Conservation (phyloP, 2,329 filamentous ascomycete genomes). For the Verticillium klebahnii region DNA sequence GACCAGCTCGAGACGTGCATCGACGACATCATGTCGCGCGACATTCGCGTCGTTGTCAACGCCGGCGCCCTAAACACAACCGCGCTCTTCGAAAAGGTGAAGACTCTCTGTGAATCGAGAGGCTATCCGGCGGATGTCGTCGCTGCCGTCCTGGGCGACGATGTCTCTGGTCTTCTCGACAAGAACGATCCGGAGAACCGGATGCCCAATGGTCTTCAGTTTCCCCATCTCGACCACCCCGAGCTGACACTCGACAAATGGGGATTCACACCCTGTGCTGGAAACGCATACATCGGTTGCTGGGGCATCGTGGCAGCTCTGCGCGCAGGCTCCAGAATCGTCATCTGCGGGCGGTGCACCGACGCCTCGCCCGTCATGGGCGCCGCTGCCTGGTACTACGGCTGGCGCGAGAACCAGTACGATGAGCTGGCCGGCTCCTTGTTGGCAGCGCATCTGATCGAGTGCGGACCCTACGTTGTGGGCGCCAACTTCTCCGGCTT, state of each 20-base stretch:
- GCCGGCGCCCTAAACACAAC: slow-evolving; percentile 32
- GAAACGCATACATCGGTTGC: slow-evolving; percentile 47
- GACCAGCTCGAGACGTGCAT: slow-evolving; percentile 29
- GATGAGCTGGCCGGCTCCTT: slow-evolving; percentile 40
- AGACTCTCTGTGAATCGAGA: slow-evolving; percentile 19
- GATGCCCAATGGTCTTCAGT: slow-evolving; percentile 6
- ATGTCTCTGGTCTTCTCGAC: slow-evolving; percentile 6
- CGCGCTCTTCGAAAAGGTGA: slow-evolving; percentile 24
- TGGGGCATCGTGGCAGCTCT: slow-evolving; percentile 33
- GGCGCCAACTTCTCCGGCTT: slow-evolving; percentile 47
- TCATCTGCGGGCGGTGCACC: slow-evolving; percentile 36
- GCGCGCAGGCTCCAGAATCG: slow-evolving; percentile 32
- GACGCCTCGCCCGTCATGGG: slow-evolving; percentile 45
- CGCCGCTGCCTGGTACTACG: slow-evolving; percentile 47
- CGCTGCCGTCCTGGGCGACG: slow-evolving; percentile 2
- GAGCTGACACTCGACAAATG: slow-evolving; percentile 19
- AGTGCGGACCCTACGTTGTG: slow-evolving; percentile 46
- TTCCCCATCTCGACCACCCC: slow-evolving; percentile 23
- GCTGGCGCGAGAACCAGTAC: slow-evolving; percentile 38
- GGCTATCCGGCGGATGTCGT: slow-evolving; percentile 6
- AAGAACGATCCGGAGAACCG: not conserved
- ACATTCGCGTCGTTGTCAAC: slow-evolving; percentile 33
- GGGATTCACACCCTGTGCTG: slow-evolving; percentile 18
- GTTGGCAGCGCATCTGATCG: slow-evolving; percentile 44
- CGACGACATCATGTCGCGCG: slow-evolving; percentile 26